These are phyloP conservation scores for Astragalus membranaceus DNA, from an alignment of 306 rosid genomes.

Conservation along the genomic window DNA sequence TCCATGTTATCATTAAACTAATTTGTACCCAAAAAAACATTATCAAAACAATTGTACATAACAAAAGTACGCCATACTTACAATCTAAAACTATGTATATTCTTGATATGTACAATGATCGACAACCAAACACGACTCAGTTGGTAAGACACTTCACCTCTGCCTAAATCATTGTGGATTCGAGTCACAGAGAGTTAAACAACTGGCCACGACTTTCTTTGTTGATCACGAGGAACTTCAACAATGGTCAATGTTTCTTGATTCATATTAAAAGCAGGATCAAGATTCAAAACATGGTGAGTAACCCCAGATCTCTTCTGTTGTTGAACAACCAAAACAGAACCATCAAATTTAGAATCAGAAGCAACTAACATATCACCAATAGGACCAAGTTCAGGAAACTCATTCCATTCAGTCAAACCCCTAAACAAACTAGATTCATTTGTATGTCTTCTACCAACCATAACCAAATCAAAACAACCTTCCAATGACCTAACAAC, in stretches of 20 bases:
- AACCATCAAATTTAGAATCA: conserved; percentile 19
- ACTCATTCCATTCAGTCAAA: conserved; percentile 48
- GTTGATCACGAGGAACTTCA: not conserved
- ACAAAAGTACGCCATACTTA: not conserved
- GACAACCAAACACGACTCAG: too few species aligned
- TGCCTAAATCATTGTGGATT: too few species aligned
- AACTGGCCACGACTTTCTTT: not conserved
- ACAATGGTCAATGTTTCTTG: not conserved
- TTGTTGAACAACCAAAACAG: conserved; percentile 61
- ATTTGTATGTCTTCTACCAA: conserved; percentile 45
- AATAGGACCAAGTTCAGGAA: conserved; percentile 51
- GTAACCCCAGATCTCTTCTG: conserved; percentile 7
- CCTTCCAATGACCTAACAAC: conserved; percentile 30
- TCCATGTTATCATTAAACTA: not conserved
- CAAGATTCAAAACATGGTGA: not conserved
- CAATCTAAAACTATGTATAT: not conserved
- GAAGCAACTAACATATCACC: conserved; percentile 51
- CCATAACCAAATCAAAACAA: conserved; percentile 38
- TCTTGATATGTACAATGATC: not conserved
- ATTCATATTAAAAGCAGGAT: not conserved
- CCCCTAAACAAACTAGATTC: conserved; percentile 35
- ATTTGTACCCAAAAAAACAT: not conserved
- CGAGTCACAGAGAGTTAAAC: not conserved
- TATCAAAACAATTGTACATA: not conserved
- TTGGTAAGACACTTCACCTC: too few species aligned